Evolutionary conservation across 1,284 basidiomycete species (phyloP), one percentile per base, ranked within the genome.

Genomic region (Ganoderma boninense): DNA sequence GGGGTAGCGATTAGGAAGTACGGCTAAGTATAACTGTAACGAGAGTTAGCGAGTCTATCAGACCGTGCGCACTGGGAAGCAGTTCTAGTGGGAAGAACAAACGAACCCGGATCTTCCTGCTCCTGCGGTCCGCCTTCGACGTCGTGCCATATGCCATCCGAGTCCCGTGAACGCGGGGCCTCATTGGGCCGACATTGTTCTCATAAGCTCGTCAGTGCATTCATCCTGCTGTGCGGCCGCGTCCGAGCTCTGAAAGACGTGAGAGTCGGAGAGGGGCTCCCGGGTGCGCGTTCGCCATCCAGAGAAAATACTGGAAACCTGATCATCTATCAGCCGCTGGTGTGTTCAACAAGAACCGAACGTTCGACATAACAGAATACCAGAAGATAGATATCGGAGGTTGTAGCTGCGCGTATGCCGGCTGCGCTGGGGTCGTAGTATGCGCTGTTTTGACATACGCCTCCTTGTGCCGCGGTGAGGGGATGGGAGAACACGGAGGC

Each of bases 21-120:
- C 61, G 40, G 10, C 68, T 65, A 69, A 65, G 64, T 69, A 52
- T 52, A 68, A 64, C 54, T 43, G 35, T 65, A 57, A 63, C 62
- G 64, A 60, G 67, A 69, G 70, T 60, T 52, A 67, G 70, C 62
- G 66, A 73, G 72, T 73, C 70, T 68, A 73, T 73, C 70, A 73
- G 64, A 68, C 65, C 43, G 32, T 32, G 32, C 32, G 11, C 57
- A 60, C 57, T 10, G 38, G 35, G 57, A 60, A 60, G 35, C 10
- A 29, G 14, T 54, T 54, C 49, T 54, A 54, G 49, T 60, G 35
- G 57, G 35, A 40, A 60, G 57, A 40, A 38, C 38, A 35, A 40
- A 40, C 57, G 57, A 23, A 35, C 56, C n/a, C 32, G 18, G 35
- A 16, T 57, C 57, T 60, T 60, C 35, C 38, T 40, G 38, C 57